Evolutionary conservation across 371 early-diverging fungal genomes (phyloP).

Genomic region (Mucor lusitanicus): DNA sequence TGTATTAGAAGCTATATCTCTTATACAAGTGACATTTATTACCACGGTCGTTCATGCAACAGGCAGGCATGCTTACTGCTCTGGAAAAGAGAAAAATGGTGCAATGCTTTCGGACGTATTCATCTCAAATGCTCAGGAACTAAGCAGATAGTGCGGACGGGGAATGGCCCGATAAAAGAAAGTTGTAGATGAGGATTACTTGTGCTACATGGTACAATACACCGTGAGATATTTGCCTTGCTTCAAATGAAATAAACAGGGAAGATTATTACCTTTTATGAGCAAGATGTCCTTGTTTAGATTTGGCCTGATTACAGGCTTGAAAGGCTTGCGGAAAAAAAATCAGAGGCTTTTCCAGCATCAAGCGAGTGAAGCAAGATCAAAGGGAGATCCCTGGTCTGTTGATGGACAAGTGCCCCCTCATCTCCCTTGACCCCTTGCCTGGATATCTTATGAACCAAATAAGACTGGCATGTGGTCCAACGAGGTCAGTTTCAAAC

Average conservation of each 20-base stretch:
- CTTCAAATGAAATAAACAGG: conserved; percentile 1
- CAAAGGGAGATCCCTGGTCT: neutral
- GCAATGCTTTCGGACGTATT: neutral
- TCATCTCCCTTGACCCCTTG: neutral
- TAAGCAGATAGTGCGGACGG: neutral
- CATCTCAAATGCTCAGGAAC: neutral
- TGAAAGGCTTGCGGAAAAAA: neutral
- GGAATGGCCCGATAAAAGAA: neutral
- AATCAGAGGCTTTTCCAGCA: neutral
- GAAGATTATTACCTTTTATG: neutral
- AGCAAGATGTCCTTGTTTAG: conserved; percentile 1
- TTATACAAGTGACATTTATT: neutral
- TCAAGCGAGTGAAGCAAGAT: neutral
- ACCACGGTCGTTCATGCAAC: neutral
- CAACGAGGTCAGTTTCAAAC: neutral
- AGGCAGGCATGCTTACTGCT: neutral
- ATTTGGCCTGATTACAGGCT: neutral
- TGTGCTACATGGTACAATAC: neutral
- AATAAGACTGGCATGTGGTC: neutral
- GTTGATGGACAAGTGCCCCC: neutral
- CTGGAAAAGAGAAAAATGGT: neutral
- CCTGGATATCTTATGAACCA: neutral
- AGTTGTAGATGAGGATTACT: conserved; percentile 1
- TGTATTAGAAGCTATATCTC: neutral
- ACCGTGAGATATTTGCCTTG: neutral